phyloP scores from a whole-genome alignment of 176 grass and related monocot genomes.

The Coix lacrymajobi region DNA sequence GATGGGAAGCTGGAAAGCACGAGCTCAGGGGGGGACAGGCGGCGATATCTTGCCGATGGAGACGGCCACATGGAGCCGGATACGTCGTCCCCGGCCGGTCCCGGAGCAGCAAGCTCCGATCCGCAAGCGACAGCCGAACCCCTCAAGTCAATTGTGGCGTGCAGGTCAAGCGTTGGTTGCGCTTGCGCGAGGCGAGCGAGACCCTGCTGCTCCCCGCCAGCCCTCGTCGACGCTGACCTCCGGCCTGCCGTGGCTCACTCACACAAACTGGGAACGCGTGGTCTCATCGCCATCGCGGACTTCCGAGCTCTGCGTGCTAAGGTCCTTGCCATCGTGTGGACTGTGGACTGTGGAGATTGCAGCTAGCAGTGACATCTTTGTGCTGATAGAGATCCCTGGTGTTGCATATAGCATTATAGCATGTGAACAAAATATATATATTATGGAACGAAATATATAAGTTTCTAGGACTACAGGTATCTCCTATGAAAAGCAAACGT shows the following conservation, averaged over 20 bases:
- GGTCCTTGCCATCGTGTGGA: neutral
- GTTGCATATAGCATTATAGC: neutral
- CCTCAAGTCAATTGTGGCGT: slow-evolving; percentile 5
- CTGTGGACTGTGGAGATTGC: neutral
- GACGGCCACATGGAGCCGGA: slow-evolving; percentile 8
- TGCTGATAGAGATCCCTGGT: neutral
- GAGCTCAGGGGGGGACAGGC: neutral
- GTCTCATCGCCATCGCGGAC: neutral
- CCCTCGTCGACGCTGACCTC: neutral
- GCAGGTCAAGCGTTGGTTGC: neutral
- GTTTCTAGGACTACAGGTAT: neutral
- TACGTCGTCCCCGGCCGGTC: neutral
- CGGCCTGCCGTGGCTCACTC: neutral
- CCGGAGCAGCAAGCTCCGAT: neutral
- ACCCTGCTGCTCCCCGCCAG: neutral
- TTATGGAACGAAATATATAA: neutral
- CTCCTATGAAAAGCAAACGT: neutral
- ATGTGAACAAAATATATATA: no score
- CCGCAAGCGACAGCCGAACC: neutral
- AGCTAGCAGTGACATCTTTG: neutral
- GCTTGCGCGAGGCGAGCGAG: neutral
- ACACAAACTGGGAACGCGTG: neutral
- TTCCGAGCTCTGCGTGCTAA: neutral
- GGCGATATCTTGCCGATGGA: neutral
- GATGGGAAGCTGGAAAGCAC: neutral